phyloP scores from a whole-genome alignment of 148 eudicot species.

The Rhododendron simsii region DNA sequence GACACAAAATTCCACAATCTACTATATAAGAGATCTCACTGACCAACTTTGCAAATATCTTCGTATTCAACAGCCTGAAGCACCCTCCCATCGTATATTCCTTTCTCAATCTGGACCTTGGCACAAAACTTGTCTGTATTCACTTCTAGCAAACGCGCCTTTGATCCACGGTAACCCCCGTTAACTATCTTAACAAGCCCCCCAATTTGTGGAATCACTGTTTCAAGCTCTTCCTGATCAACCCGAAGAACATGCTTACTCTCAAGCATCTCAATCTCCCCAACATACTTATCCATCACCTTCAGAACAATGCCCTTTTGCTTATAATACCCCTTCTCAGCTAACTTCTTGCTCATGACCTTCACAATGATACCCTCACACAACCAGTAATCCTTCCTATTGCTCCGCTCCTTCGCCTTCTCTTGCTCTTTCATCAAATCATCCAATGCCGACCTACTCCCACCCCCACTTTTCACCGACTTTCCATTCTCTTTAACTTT shows the following conservation, averaged over 20 bases:
- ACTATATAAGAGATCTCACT: constrained; percentile 14
- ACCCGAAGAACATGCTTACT: constrained; percentile 76
- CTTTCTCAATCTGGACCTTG: constrained; percentile 85
- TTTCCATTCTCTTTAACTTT: constrained; percentile 23
- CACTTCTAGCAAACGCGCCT: constrained; percentile 56
- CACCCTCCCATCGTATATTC: constrained; percentile 82
- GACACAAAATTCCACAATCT: background rate
- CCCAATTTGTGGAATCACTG: constrained; percentile 88
- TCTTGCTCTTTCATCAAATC: constrained; percentile 87
- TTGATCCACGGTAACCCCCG: constrained; percentile 88
- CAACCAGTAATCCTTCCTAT: constrained; percentile 89
- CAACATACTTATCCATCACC: constrained; percentile 76
- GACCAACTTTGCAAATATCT: constrained; percentile 66
- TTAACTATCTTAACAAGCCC: constrained; percentile 81
- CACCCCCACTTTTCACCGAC: constrained; percentile 18
- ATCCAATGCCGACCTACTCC: constrained; percentile 51
- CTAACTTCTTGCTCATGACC: constrained; percentile 82
- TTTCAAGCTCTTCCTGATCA: constrained; percentile 95
- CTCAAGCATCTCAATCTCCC: constrained; percentile 92
- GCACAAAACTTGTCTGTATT: constrained; percentile 69
- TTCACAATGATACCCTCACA: constrained; percentile 81
- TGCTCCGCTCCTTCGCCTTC: constrained; percentile 67
- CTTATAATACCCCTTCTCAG: constrained; percentile 81
- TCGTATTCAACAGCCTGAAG: constrained; percentile 82
- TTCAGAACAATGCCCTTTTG: constrained; percentile 75